Evolutionary conservation across 768 basidiomycete genomes (phyloP), one percentile per base, ranked within the genome.

Genomic region (Boletellus emodensis): DNA sequence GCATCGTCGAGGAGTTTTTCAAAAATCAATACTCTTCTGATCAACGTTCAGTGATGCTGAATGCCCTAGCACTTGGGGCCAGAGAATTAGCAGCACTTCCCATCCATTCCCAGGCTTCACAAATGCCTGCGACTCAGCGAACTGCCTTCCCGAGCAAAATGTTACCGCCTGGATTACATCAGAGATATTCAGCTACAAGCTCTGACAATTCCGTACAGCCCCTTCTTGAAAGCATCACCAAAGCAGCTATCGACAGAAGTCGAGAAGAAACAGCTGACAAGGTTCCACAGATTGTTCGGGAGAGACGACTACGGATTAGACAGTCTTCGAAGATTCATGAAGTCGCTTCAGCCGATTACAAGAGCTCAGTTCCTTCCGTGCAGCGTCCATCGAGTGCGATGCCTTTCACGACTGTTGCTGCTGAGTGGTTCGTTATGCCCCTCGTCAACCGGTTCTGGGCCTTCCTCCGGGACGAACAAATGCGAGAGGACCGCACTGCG

Each of bases 381-480:
- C 53, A 44, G 22, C 49, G 7, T 8, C 54, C 56, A 33, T 48
- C 53, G 7, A 45, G 37, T 6, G 28, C 43, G 8, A 58, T 69
- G 28, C 72, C 77, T 2, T 88, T 86, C 61, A 82, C 80, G 17
- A 76, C 81, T 46, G 71, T 98, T 22, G 92, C 93, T 0, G 89
- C 89, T 0, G 91, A 94, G 62, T 84, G 72, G 68, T 98, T 97
- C 71, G 80, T 96, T 44, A 81, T 85, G 52, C 96, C 96, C 0
- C 73, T 98, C 46, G 80, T 97, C 70, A 87, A 94, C 58, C 81
- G 85, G n/a, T 96, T 98, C 70, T 99, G 94, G 94, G 63, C 78
- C n/a, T 91, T 94, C 70, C 80, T 96, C 40, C 82, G 89, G 7
- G 92, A 95, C 58, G 85, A 90, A 60, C 83, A 88, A 58, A 75